These are phyloP conservation scores for Bruguiera gymnorhiza DNA, from an alignment of 345 rosid species.

Conservation along the genomic window DNA sequence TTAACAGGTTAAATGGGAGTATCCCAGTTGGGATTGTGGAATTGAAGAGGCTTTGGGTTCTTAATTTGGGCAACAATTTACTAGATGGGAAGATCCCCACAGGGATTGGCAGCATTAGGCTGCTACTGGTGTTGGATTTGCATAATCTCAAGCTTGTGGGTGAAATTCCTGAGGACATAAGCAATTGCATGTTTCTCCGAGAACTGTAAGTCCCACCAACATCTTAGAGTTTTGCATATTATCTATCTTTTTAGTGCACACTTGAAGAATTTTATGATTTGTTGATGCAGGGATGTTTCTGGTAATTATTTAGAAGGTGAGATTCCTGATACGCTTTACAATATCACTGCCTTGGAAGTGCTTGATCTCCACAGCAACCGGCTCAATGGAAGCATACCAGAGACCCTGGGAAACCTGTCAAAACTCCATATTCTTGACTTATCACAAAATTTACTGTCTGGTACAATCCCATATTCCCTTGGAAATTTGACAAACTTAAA, in stretches of 20 bases:
- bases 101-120: slow-evolving; percentile 60
- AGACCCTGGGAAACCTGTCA: slow-evolving; percentile 50
- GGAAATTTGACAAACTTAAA: slow-evolving; percentile 47
- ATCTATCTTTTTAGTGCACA: slow-evolving; percentile 8
- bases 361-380: slow-evolving; percentile 71
- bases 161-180: slow-evolving; percentile 55
- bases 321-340: slow-evolving; percentile 57
- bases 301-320: slow-evolving; percentile 67
- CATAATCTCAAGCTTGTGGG: slow-evolving; percentile 78
- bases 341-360: slow-evolving; percentile 69
- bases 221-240: neutral
- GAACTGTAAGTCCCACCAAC: slow-evolving; percentile 68
- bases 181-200: slow-evolving; percentile 71
- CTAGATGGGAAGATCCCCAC: slow-evolving; percentile 61
- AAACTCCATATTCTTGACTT: slow-evolving; percentile 57
- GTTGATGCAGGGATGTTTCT: slow-evolving; percentile 75
- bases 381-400: slow-evolving; percentile 66
- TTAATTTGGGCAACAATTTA: slow-evolving; percentile 69
- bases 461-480: slow-evolving; percentile 67
- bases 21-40: slow-evolving; percentile 51
- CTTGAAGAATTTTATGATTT: slow-evolving; percentile 23
- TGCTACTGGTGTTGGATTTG: slow-evolving; percentile 74
- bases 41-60: slow-evolving; percentile 54
- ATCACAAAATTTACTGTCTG: slow-evolving; percentile 65
- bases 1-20: slow-evolving; percentile 63